phyloP scores from a whole-genome alignment of 192 early-diverging fungal species.

The Linderina pennispora region DNA sequence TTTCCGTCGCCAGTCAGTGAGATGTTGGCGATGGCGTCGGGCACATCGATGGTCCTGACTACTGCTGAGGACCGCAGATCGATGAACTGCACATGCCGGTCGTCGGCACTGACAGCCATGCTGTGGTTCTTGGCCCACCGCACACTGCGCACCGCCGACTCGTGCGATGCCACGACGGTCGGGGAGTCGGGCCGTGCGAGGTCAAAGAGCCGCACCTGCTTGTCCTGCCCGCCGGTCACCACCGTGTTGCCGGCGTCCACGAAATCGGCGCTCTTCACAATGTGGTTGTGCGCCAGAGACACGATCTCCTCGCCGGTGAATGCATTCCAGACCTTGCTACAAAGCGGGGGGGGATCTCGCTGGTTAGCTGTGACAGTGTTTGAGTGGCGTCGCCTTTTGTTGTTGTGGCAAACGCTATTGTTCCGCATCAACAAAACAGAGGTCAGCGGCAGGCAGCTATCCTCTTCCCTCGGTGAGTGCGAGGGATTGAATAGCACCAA shows the following conservation, averaged over 20 bases:
- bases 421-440: too few relatives aligned
- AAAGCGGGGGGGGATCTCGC: too few relatives aligned
- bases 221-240: slow-evolving; percentile 79
- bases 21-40: slow-evolving; percentile 63
- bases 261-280: slow-evolving; percentile 82
- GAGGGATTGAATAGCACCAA: too few relatives aligned
- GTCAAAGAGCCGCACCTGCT: slow-evolving; percentile 77
- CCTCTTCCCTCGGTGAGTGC: too few relatives aligned
- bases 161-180: slow-evolving; percentile 32
- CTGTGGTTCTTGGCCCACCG: slow-evolving; percentile 40
- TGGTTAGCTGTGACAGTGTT: too few relatives aligned
- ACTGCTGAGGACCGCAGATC: slow-evolving; percentile 61
- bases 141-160: slow-evolving; percentile 26
- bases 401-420: too few relatives aligned
- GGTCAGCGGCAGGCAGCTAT: too few relatives aligned
- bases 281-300: slow-evolving; percentile 70
- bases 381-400: too few relatives aligned
- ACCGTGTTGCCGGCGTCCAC: slow-evolving; percentile 58
- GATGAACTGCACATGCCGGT: slow-evolving; percentile 54
- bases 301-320: slow-evolving; percentile 63
- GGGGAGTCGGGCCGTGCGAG: slow-evolving; percentile 43
- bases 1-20: slow-evolving; percentile 68
- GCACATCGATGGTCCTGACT: slow-evolving; percentile 57
- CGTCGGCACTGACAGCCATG: slow-evolving; percentile 57
- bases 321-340: slow-evolving; percentile 83